Evolutionary conservation across 139 green algal species (phyloP).

Genomic region (Chlorella sp.): DNA sequence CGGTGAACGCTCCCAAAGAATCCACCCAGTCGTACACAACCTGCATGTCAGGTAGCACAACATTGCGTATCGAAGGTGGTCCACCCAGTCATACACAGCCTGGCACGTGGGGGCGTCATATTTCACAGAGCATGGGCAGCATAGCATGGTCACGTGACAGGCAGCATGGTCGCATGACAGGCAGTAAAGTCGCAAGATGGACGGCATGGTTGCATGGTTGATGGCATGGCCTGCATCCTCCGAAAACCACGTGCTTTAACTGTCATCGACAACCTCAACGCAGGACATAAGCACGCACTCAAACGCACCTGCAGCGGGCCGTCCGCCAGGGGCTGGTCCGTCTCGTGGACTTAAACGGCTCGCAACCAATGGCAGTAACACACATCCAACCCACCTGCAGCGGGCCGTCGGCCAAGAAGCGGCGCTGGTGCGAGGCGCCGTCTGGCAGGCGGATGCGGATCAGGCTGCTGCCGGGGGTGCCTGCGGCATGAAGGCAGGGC

Average conservation of each 20-base stretch:
- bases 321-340: constrained; percentile 59
- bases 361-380: no score
- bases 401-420: constrained; percentile 53
- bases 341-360: no score
- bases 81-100: not conserved
- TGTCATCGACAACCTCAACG: not conserved
- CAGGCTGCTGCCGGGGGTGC: constrained; percentile 38
- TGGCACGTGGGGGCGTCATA: no score
- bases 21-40: constrained; percentile 78
- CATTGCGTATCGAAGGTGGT: no score
- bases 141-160: no score
- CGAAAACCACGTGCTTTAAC: not conserved
- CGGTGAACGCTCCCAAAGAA: constrained; percentile 60
- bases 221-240: no score
- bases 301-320: not conserved
- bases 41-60: no score
- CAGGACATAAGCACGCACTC: not conserved
- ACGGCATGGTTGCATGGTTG: no score
- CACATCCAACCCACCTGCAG: constrained; percentile 32
- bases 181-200: no score
- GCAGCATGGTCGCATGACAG: no score
- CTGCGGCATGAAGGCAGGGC: constrained; percentile 3
- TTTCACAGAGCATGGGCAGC: no score
- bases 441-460: constrained; percentile 75
- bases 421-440: constrained; percentile 67